phyloP scores from a whole-genome alignment of 2,329 filamentous ascomycete species.

The Sarocladium strictum region DNA sequence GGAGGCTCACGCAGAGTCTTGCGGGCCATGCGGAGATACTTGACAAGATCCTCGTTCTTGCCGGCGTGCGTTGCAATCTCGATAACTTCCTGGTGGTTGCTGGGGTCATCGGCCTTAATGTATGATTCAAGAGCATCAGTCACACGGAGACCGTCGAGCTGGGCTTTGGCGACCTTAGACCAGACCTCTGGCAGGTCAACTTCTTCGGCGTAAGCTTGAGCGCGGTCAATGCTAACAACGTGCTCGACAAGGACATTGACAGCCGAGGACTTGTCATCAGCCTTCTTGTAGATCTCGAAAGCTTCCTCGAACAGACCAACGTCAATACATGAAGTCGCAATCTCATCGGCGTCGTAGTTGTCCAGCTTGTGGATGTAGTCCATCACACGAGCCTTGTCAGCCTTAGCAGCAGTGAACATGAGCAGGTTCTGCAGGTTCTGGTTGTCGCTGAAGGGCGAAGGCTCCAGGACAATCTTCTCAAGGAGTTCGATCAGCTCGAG shows the following conservation, averaged over 20 bases:
- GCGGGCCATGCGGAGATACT: conserved; percentile 92
- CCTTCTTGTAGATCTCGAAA: conserved; percentile 98
- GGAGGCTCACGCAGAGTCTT: conserved; percentile 92
- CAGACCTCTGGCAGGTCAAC: conserved; percentile 93
- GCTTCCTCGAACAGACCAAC: conserved; percentile 95
- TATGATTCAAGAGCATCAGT: conserved; percentile 94
- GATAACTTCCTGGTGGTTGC: conserved; percentile 93
- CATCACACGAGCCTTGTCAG: conserved; percentile 90
- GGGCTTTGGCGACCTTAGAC: conserved; percentile 97
- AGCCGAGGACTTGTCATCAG: conserved; percentile 78
- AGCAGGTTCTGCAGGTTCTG: conserved; percentile 92
- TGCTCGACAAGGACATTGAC: conserved; percentile 92
- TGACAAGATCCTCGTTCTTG: conserved; percentile 96
- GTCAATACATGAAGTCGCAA: conserved; percentile 86
- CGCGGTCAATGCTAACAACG: conserved; percentile 95
- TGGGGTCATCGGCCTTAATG: conserved; percentile 88
- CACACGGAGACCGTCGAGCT: conserved; percentile 90
- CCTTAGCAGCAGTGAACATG: conserved; percentile 93
- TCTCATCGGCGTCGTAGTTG: conserved; percentile 86
- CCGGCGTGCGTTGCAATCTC: conserved; percentile 92
- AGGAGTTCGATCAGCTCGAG: conserved; percentile 93
- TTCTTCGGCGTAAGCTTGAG: conserved; percentile 90
- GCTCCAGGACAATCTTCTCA: conserved; percentile 99
- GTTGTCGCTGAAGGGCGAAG: conserved; percentile 98
- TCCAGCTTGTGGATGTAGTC: conserved; percentile 92